phyloP scores from a whole-genome alignment of 306 rosid species.

The Ochetophila trinervis region DNA sequence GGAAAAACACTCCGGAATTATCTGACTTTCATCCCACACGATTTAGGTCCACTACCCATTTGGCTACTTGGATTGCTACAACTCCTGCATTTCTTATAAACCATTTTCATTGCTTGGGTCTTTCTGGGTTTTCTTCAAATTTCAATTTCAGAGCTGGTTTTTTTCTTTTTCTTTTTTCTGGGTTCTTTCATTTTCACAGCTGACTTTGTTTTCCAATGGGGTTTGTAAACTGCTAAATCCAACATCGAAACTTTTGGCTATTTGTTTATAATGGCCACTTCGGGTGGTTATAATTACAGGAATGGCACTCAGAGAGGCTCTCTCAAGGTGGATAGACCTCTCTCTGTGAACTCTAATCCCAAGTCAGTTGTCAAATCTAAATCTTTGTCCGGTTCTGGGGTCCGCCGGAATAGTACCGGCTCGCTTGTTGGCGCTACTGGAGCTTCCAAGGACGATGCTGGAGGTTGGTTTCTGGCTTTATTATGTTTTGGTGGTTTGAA shows the following conservation, averaged over 20 bases:
- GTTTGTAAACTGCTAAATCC: slow-evolving; percentile 14
- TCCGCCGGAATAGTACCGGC: slow-evolving; percentile 77
- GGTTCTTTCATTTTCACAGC: slow-evolving; percentile 5
- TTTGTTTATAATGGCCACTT: slow-evolving; percentile 57
- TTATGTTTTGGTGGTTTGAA: slow-evolving; percentile 2
- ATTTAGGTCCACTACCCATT: slow-evolving; percentile 29
- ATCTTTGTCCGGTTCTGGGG: slow-evolving; percentile 46
- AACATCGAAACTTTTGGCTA: background rate
- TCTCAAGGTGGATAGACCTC: slow-evolving; percentile 50
- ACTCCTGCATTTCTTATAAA: background rate
- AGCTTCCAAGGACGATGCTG: slow-evolving; percentile 53
- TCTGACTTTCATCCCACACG: slow-evolving; percentile 52
- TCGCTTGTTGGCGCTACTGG: slow-evolving; percentile 30
- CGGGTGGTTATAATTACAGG: slow-evolving; percentile 45
- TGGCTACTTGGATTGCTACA: background rate
- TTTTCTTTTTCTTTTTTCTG: background rate
- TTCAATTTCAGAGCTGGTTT: background rate
- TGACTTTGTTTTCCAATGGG: slow-evolving; percentile 27
- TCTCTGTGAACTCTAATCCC: slow-evolving; percentile 47
- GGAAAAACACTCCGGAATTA: slow-evolving; percentile 24
- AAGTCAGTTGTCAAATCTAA: slow-evolving; percentile 59
- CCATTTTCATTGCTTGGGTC: slow-evolving; percentile 15
- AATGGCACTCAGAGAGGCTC: slow-evolving; percentile 60
- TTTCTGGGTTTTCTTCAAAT: slow-evolving; percentile 5
- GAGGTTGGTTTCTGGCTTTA: slow-evolving; percentile 47